phyloP scores from a whole-genome alignment of 1,284 basidiomycete genomes.

The Marasmius oreades region DNA sequence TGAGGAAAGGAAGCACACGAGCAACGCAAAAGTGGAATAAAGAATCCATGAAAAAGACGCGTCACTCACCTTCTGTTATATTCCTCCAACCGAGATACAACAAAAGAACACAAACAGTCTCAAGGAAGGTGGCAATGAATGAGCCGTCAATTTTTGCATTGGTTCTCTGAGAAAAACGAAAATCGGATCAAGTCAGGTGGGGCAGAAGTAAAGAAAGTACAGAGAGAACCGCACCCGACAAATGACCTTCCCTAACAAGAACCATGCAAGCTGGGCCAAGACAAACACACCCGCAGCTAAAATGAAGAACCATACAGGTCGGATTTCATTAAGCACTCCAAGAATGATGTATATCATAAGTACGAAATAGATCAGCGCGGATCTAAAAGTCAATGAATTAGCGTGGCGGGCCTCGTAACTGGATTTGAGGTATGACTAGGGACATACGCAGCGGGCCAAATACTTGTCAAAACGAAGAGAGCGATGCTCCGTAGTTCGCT shows the following conservation, averaged over 20 bases:
- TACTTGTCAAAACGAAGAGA: conserved; percentile 75
- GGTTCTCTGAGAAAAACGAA: conserved; percentile 45
- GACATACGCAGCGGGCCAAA: conserved; percentile 81
- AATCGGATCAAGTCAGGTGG: neutral
- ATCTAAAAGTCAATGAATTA: conserved; percentile 37
- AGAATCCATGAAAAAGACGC: neutral
- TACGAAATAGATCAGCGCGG: conserved; percentile 60
- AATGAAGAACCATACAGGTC: conserved; percentile 70
- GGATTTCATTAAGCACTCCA: conserved; percentile 63
- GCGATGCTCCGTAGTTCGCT: conserved; percentile 56
- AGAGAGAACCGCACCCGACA: conserved; percentile 51
- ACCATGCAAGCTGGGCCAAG: conserved; percentile 72
- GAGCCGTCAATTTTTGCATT: conserved; percentile 71
- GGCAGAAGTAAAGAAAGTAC: conserved; percentile 7
- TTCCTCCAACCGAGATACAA: conserved; percentile 78
- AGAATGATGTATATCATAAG: conserved; percentile 79
- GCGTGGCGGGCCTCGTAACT: conserved; percentile 2
- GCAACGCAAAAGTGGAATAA: neutral
- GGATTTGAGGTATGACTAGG: neutral
- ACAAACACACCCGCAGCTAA: conserved; percentile 68
- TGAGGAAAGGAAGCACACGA: conserved; percentile 1
- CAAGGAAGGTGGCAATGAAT: conserved; percentile 76
- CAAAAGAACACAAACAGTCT: conserved; percentile 66
- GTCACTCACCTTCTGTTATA: conserved; percentile 74
- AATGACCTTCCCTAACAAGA: conserved; percentile 72